Evolutionary conservation across 2,329 filamentous ascomycete genomes (phyloP).

Genomic region (Nectriaceae sp.): DNA sequence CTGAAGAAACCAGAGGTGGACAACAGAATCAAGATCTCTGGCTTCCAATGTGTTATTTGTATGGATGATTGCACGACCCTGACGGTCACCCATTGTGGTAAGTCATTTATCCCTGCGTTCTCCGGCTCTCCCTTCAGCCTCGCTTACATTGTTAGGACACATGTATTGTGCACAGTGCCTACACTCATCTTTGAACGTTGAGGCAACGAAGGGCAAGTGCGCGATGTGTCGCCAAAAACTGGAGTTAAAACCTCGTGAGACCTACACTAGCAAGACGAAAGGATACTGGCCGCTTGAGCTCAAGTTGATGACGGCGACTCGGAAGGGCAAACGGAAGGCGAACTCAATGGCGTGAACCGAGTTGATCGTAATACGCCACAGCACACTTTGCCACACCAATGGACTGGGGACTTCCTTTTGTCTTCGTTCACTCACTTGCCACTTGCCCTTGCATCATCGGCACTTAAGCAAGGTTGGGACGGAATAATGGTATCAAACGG

Average conservation of each 20-base stretch:
- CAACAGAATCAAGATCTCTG: slow-evolving; percentile 52
- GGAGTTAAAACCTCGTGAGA: slow-evolving; percentile 45
- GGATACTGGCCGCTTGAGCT: slow-evolving; percentile 61
- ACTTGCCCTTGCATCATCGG: too few species aligned
- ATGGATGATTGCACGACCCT: slow-evolving; percentile 62
- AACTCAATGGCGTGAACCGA: slow-evolving; percentile 19
- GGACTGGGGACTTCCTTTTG: too few species aligned
- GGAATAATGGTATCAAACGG: neutral
- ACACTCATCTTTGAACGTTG: slow-evolving; percentile 60
- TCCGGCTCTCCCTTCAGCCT: slow-evolving; percentile 9
- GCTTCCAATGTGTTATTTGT: slow-evolving; percentile 68
- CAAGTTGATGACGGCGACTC: slow-evolving; percentile 60
- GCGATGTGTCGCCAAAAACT: slow-evolving; percentile 66
- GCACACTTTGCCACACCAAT: too few species aligned
- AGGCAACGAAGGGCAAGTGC: slow-evolving; percentile 57
- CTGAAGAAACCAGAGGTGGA: slow-evolving; percentile 48
- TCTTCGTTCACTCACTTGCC: too few species aligned
- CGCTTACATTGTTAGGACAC: slow-evolving; percentile 50
- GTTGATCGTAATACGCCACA: neutral
- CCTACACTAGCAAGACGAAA: slow-evolving; percentile 48
- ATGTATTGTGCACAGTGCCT: slow-evolving; percentile 66
- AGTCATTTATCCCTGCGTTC: slow-evolving; percentile 26
- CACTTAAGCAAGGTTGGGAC: neutral
- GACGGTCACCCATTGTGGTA: slow-evolving; percentile 69
- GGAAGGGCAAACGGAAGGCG: slow-evolving; percentile 48